Conservation (phyloP, 768 basidiomycete species). For the Flagelloscypha sp. region DNA sequence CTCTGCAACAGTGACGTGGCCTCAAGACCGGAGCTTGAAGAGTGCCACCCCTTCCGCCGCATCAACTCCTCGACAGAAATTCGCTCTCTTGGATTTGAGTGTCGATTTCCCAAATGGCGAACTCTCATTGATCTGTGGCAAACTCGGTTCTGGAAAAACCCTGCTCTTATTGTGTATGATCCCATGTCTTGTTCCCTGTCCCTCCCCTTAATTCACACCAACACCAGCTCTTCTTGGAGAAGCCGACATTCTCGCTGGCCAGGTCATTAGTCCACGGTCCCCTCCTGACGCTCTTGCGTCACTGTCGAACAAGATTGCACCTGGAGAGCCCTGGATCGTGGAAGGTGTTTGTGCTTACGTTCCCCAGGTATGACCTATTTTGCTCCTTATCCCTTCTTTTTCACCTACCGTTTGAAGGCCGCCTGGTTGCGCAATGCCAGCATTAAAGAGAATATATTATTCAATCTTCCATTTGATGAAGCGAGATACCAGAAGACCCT, state of each 20-base stretch:
- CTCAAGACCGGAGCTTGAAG: slow-evolving; percentile 55
- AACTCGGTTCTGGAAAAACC: slow-evolving; percentile 85
- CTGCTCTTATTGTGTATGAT: slow-evolving; percentile 59
- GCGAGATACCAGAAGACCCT: slow-evolving; percentile 47
- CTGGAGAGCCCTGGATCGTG: slow-evolving; percentile 67
- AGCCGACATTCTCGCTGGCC: slow-evolving; percentile 76
- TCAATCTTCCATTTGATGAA: slow-evolving; percentile 48
- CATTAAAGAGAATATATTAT: slow-evolving; percentile 48
- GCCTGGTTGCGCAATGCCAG: slow-evolving; percentile 54
- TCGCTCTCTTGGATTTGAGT: slow-evolving; percentile 70
- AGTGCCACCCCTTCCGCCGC: slow-evolving; percentile 44
- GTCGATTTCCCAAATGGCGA: slow-evolving; percentile 73
- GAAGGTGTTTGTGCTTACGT: slow-evolving; percentile 80
- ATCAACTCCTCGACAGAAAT: slow-evolving; percentile 71
- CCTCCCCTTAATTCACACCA: slow-evolving; percentile 7
- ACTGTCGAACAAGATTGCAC: slow-evolving; percentile 34
- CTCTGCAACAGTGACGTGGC: slow-evolving; percentile 88
- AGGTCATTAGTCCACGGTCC: slow-evolving; percentile 76
- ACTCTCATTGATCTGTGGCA: slow-evolving; percentile 80
- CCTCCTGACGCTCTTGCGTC: slow-evolving; percentile 70
- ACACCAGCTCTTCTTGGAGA: slow-evolving; percentile 71
- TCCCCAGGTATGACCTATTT: slow-evolving; percentile 47
- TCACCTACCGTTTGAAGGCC: slow-evolving; percentile 14
- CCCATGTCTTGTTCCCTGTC: not conserved
- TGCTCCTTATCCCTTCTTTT: slow-evolving; percentile 42